phyloP scores from a whole-genome alignment of 2,329 filamentous ascomycete genomes.

The Annulohypoxylon truncatum region DNA sequence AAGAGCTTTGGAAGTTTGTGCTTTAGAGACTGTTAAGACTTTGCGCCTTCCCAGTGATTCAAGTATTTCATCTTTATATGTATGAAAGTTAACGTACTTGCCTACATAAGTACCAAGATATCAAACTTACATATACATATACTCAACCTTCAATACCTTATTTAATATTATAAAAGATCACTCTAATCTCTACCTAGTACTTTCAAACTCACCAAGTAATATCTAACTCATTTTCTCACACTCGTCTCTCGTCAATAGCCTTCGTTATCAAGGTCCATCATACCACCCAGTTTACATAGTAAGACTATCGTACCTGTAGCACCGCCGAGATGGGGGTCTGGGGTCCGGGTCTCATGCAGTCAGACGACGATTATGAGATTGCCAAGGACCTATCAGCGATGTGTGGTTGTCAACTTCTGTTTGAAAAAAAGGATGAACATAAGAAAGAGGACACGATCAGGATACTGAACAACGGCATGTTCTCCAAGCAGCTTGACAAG shows the following conservation, averaged over 20 bases:
- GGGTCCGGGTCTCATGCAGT: slow-evolving; percentile 41
- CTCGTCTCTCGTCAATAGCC: no score
- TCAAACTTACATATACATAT: no score
- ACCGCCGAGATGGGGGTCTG: slow-evolving; percentile 35
- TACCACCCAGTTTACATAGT: not conserved
- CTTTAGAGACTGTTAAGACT: not conserved
- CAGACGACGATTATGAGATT: slow-evolving; percentile 39
- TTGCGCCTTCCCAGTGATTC: not conserved
- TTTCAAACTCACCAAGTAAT: not conserved
- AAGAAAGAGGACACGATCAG: slow-evolving; percentile 6
- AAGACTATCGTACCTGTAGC: not conserved
- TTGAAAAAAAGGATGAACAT: not conserved
- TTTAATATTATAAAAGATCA: not conserved
- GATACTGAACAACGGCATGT: slow-evolving; percentile 33
- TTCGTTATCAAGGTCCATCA: not conserved
- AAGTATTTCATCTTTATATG: no score
- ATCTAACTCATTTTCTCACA: not conserved
- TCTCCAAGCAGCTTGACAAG: slow-evolving; percentile 35
- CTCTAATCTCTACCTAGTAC: not conserved
- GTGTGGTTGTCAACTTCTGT: slow-evolving; percentile 27
- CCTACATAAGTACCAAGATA: no score
- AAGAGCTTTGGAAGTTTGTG: not conserved
- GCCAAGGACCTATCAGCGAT: slow-evolving; percentile 32
- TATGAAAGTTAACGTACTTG: no score
- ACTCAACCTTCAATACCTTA: no score